Evolutionary conservation across 176 grass and related monocot species (phyloP).

Genomic region (Zoysia japonica): DNA sequence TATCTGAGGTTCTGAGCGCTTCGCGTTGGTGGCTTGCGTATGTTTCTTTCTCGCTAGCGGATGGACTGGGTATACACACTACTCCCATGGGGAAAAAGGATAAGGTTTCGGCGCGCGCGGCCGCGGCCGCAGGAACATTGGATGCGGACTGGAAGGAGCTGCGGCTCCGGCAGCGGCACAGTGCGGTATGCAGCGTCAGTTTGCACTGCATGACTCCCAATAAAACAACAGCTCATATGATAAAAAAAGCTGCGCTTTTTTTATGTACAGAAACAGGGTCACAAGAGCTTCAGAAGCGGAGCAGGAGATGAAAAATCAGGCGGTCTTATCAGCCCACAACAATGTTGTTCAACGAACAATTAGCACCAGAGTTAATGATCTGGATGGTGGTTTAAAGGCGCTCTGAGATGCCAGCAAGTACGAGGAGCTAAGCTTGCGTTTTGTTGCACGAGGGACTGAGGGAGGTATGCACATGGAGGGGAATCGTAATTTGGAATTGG

Average conservation of each 20-base stretch:
- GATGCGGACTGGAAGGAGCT: background rate
- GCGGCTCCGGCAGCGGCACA: constrained; percentile 7
- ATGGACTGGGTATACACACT: constrained; percentile 29
- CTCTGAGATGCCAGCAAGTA: background rate
- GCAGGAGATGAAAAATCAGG: too few species aligned
- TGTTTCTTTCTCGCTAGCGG: constrained; percentile 35
- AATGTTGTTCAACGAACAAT: constrained; percentile 19
- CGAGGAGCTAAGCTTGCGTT: background rate
- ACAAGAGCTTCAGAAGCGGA: too few species aligned
- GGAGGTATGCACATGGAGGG: background rate
- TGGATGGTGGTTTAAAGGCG: background rate
- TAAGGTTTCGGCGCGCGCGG: constrained; percentile 37
- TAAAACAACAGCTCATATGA: too few species aligned
- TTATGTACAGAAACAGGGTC: too few species aligned
- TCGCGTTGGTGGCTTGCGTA: constrained; percentile 42
- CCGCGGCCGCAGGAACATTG: constrained; percentile 6
- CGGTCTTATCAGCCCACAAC: background rate
- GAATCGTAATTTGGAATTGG: background rate
- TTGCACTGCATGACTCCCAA: background rate
- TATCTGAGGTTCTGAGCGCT: constrained; percentile 24
- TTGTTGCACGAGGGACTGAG: background rate
- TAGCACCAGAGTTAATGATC: constrained; percentile 21
- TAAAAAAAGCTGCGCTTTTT: too few species aligned
- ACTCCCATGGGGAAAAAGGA: constrained; percentile 16
- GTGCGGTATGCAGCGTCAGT: background rate